A percentile compares a stretch with the other conserved stretches of the same genome.
phyloP scores from a whole-genome alignment of 129 eudicot species.

The Logfia minima region DNA sequence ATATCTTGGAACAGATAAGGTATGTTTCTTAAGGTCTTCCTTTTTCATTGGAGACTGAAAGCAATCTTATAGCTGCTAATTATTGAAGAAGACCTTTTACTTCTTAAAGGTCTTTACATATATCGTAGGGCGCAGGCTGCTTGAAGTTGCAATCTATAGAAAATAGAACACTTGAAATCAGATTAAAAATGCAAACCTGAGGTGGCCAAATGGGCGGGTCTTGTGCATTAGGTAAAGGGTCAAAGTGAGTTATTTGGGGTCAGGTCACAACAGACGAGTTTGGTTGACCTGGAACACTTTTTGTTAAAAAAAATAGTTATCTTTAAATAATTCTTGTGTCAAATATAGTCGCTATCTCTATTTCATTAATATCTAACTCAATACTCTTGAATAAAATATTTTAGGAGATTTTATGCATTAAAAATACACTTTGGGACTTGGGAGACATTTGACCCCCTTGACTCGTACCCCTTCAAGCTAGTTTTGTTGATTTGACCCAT shows the following conservation, averaged over 20 bases:
- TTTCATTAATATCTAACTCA: not conserved
- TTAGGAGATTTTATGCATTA: not conserved
- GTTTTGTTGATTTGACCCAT: not conserved
- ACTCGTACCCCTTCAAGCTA: not conserved
- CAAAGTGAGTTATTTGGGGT: not conserved
- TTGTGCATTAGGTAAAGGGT: not conserved
- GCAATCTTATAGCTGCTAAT: not conserved
- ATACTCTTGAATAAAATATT: too few relatives aligned
- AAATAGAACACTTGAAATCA: not conserved
- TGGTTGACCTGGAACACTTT: not conserved
- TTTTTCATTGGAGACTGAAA: conserved; percentile 7
- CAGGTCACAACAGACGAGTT: not conserved
- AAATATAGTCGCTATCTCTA: not conserved
- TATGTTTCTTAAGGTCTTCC: conserved; percentile 27
- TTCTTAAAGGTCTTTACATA: not conserved
- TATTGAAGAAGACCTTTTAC: conserved; percentile 9
- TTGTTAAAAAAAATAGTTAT: not conserved
- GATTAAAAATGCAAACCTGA: not conserved
- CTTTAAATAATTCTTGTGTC: not conserved
- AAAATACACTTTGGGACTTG: not conserved
- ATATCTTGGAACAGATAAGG: conserved; percentile 79
- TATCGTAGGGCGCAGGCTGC: not conserved
- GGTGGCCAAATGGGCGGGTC: not conserved
- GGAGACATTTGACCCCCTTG: not conserved
- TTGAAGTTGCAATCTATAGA: not conserved